Percentiles rank a stretch among this genome's conserved stretches.
Evolutionary conservation across 2,329 filamentous ascomycete genomes (phyloP).

Genomic region (Pseudogymnoascus sp.): DNA sequence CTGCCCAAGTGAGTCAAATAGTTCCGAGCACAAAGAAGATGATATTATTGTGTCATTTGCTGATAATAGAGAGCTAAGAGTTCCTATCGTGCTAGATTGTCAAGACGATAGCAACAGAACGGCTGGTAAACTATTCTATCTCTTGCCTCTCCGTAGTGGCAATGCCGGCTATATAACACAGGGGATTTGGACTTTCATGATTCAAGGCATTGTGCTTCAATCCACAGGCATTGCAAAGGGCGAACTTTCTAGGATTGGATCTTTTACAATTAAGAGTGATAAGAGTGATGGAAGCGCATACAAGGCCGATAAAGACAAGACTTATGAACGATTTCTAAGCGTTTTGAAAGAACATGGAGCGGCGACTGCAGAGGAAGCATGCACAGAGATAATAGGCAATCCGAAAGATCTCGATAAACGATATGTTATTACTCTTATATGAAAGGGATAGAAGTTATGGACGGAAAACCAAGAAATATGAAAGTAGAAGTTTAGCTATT

Average conservation of each 20-base stretch:
- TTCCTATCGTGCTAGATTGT: constrained; percentile 14
- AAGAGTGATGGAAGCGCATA: background rate
- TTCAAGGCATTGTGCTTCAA: constrained; percentile 15
- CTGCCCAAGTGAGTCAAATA: background rate
- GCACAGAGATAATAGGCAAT: background rate
- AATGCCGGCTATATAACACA: too few species aligned
- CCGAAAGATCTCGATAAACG: background rate
- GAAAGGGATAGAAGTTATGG: background rate
- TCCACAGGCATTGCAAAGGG: constrained; percentile 11
- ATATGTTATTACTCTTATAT: background rate
- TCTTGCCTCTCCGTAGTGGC: too few species aligned
- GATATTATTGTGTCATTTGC: background rate
- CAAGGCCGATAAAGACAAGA: background rate
- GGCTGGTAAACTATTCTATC: too few species aligned
- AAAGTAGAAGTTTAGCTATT: background rate
- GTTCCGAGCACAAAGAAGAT: background rate
- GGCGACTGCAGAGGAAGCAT: background rate
- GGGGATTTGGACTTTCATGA: too few species aligned
- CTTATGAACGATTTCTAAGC: background rate
- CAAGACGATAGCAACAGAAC: constrained; percentile 9
- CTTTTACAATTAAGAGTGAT: constrained; percentile 3
- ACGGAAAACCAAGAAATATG: background rate
- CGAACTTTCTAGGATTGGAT: constrained; percentile 13
- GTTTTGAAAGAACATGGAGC: background rate
- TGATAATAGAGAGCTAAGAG: background rate